Conservation (phyloP, 73 alveolate genomes). For the Paramecium octaurelia region DNA sequence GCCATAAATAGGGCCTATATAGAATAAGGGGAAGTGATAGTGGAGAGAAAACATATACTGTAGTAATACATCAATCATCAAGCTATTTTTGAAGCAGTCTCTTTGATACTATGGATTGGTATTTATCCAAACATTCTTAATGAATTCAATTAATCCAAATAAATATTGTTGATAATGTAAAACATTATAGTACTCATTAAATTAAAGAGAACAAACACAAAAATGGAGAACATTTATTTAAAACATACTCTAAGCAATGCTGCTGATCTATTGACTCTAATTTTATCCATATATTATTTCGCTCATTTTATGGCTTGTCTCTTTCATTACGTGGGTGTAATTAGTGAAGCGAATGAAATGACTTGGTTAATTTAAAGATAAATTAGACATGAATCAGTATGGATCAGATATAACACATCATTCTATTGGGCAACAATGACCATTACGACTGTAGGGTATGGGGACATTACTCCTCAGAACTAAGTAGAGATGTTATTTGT, state of each 20-base stretch:
- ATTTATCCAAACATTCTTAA: neutral
- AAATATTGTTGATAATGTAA: neutral
- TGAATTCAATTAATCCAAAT: neutral
- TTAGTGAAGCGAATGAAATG: neutral
- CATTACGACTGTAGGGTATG: slow-evolving; percentile 60
- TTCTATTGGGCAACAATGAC: slow-evolving; percentile 62
- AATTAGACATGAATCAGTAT: neutral
- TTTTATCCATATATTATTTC: neutral
- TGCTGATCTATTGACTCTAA: neutral
- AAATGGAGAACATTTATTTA: neutral
- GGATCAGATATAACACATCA: slow-evolving; percentile 33
- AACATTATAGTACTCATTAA: neutral
- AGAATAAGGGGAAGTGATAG: neutral
- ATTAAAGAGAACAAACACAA: neutral
- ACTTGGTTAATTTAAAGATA: neutral
- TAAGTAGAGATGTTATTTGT: neutral
- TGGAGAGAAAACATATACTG: neutral
- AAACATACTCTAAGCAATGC: neutral
- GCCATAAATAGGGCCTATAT: neutral
- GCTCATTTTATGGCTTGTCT: slow-evolving; percentile 38
- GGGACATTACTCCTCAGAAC: slow-evolving; percentile 53
- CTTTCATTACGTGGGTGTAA: neutral
- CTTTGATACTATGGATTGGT: neutral
- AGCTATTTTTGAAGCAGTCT: neutral
- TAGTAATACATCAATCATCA: neutral